These are phyloP conservation scores for Penicillium dipodomyicola DNA, from an alignment of 495 filamentous ascomycete genomes.

Conservation along the genomic window DNA sequence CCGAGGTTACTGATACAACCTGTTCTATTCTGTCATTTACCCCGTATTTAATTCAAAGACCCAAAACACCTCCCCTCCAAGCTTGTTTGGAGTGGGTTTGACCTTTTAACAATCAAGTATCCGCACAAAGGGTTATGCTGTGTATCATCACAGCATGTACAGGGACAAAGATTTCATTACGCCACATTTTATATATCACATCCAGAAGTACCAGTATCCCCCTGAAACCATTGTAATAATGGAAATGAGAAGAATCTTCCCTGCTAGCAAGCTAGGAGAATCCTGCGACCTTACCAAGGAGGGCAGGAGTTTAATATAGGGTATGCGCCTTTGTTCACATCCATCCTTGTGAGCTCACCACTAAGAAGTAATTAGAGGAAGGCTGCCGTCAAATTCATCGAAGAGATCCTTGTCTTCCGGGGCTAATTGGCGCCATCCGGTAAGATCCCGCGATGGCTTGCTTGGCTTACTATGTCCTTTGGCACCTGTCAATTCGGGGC, in stretches of 20 bases:
- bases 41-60: background rate
- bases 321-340: background rate
- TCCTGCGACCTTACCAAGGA: background rate
- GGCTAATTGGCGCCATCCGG: background rate
- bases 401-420: background rate
- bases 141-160: background rate
- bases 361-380: too few relatives aligned
- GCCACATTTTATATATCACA: background rate
- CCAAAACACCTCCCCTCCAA: background rate
- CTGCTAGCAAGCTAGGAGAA: background rate
- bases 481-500: conserved; percentile 9
- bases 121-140: too few relatives aligned
- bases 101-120: background rate
- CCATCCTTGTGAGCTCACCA: background rate
- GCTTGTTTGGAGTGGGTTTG: background rate
- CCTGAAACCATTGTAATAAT: background rate
- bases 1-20: background rate
- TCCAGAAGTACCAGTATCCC: background rate
- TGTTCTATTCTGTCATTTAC: background rate
- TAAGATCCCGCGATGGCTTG: conserved; percentile 6
- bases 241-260: background rate
- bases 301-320: background rate
- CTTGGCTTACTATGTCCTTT: background rate
- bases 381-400: background rate
- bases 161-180: too few relatives aligned